Conservation (phyloP, 305 asterid species). For the Rubia peregrina region DNA sequence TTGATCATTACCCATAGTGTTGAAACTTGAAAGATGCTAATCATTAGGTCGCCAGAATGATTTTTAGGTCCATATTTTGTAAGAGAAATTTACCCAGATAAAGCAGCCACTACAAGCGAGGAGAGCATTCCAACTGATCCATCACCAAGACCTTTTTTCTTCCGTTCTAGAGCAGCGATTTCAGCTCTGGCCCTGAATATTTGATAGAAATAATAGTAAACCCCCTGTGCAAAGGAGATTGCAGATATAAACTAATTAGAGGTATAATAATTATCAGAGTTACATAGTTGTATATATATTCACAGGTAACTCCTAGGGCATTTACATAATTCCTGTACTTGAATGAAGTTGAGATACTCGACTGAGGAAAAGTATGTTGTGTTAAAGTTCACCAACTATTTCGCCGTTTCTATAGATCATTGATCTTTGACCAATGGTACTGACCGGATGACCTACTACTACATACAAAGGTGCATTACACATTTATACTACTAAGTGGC, state of each 20-base stretch:
- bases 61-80: background rate
- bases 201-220: slow-evolving; percentile 99
- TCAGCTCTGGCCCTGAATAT: slow-evolving; percentile 92
- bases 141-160: slow-evolving; percentile 74
- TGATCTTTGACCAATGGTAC: background rate
- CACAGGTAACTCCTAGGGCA: background rate
- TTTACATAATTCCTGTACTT: background rate
- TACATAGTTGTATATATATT: background rate
- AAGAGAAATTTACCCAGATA: slow-evolving; percentile 65
- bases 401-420: background rate
- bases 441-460: background rate
- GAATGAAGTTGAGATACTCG: background rate
- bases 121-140: slow-evolving; percentile 98
- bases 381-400: background rate
- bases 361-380: background rate
- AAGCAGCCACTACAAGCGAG: slow-evolving; percentile 85
- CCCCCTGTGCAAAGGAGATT: slow-evolving; percentile 85
- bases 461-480: background rate
- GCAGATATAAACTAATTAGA: slow-evolving; percentile 37
- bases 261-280: slow-evolving; percentile 18
- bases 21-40: background rate
- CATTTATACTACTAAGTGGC: background rate
- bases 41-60: background rate
- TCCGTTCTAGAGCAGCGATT: slow-evolving; percentile 58
- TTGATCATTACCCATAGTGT: background rate